Base-by-base conservation (phyloP, 2,329 filamentous ascomycete genomes). In the Colletotrichum trifolii region DNA sequence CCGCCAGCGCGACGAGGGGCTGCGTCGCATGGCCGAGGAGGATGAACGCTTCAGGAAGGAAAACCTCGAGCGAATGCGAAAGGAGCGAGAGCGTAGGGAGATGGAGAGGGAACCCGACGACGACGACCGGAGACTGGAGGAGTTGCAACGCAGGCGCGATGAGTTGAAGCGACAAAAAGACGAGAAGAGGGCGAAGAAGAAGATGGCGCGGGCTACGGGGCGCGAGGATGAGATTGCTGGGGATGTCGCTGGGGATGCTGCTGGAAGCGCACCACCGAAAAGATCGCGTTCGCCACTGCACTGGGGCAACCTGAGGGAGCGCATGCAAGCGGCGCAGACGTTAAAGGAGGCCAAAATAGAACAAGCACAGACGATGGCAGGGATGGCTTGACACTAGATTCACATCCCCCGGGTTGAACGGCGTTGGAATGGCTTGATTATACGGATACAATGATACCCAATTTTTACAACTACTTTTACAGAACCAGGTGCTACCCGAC, bases 301-400 rank as follows among this genome's bases (percentile, higher is more conserved):
- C 40, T 69, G 68, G 68, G 64, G 66, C 35, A 59, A 69, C 12
- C 57, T 68, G n/a, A 69, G 67, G 60, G 68, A 63, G 5, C 54
- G 63, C 25, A 68, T 68, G 73, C 70, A 49, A 68, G 77, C 62
- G 67, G 56, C 70, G 15, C 77, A 81, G 70, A 72, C 87, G 61
- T 81, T 85, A 66, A 79, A 80, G 67, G 84, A 88, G 74, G 81
- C 86, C 64, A 79, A 78, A 60, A 78, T 80, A 49, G 79, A 86
- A 25, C 25, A 25, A 25, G 25, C 25, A 25, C 25, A 25, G 65
- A 83, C 82, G 4, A 83, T 86, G 69, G 66, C 83, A 77, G 70
- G 81, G 77, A 39, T 33, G 36, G 25, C 25, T 25, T 25, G 25
- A 25, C 5, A 5, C 25, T 25, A 25, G 25, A 25, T 25, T 25